phyloP scores from a whole-genome alignment of 306 rosid species.

The Erythrophleum fordii region DNA sequence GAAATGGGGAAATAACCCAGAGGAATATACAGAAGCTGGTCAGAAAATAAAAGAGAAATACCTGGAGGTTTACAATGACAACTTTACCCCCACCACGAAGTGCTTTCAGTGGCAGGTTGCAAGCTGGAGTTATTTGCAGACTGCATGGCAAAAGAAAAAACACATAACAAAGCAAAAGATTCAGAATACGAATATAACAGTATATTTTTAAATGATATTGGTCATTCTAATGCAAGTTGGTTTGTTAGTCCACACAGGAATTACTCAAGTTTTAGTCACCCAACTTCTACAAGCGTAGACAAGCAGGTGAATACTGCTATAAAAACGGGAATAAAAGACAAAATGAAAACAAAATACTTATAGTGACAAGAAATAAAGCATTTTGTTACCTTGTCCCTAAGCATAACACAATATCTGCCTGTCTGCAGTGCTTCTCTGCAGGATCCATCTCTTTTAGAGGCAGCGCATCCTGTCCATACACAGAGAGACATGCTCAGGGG shows the following conservation, averaged over 20 bases:
- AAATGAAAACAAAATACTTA: conserved; percentile 12
- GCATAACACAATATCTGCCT: conserved; percentile 94
- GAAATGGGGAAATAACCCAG: conserved; percentile 24
- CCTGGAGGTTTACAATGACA: conserved; percentile 97
- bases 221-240: conserved; percentile 17
- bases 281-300: conserved; percentile 4
- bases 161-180: conserved; percentile 30
- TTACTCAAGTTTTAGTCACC: conserved; percentile 27
- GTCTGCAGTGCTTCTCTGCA: conserved; percentile 95
- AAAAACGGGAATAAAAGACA: not conserved
- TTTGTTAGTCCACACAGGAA: conserved; percentile 9
- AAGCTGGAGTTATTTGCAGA: conserved; percentile 98
- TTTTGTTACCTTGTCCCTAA: conserved; percentile 84
- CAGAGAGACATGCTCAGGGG: conserved; percentile 10
- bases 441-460: conserved; percentile 92
- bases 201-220: not conserved
- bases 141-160: conserved; percentile 57
- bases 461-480: conserved; percentile 76
- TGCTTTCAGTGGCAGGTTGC: conserved; percentile 91
- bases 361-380: conserved; percentile 29
- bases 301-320: conserved; percentile 7
- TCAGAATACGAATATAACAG: conserved; percentile 5
- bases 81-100: conserved; percentile 94
- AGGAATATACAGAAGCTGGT: conserved; percentile 1
- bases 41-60: conserved; percentile 33